Evolutionary conservation across 1,284 basidiomycete species (phyloP).

Genomic region (Austroboletus novae-zelandiae): DNA sequence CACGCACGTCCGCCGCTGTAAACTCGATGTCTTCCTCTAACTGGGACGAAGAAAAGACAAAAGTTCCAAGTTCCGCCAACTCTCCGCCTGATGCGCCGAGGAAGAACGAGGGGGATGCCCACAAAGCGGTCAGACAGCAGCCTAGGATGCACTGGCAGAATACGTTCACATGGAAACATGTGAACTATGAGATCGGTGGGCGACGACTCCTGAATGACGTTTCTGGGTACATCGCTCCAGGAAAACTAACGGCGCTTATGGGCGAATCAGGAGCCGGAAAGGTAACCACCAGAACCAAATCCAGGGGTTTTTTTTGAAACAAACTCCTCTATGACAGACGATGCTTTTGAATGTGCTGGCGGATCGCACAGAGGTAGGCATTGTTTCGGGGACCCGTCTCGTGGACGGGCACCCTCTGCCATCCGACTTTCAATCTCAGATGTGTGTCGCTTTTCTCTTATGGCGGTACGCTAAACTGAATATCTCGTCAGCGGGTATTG

Average conservation of each 20-base stretch:
- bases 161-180: constrained; percentile 63
- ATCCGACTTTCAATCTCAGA: constrained; percentile 71
- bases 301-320: constrained; percentile 5
- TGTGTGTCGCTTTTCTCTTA: constrained; percentile 32
- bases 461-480: neutral
- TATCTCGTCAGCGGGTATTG: constrained; percentile 59
- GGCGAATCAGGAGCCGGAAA: constrained; percentile 81
- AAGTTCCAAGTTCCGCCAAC: constrained; percentile 7
- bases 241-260: constrained; percentile 77
- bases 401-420: constrained; percentile 77
- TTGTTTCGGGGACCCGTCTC: constrained; percentile 76
- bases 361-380: constrained; percentile 71
- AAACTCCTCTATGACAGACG: constrained; percentile 46
- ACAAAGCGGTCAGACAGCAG: constrained; percentile 13
- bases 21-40: neutral
- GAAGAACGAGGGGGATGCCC: constrained; percentile 7
- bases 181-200: constrained; percentile 60
- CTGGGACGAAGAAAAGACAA: constrained; percentile 31
- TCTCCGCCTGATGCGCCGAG: constrained; percentile 30
- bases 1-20: constrained; percentile 17
- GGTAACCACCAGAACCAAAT: constrained; percentile 36
- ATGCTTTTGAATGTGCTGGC: constrained; percentile 84
- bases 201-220: constrained; percentile 74
- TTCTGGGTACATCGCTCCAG: constrained; percentile 80
- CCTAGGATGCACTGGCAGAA: constrained; percentile 17